Conservation (phyloP, 495 filamentous ascomycete species). For the Patellaria atrata region DNA sequence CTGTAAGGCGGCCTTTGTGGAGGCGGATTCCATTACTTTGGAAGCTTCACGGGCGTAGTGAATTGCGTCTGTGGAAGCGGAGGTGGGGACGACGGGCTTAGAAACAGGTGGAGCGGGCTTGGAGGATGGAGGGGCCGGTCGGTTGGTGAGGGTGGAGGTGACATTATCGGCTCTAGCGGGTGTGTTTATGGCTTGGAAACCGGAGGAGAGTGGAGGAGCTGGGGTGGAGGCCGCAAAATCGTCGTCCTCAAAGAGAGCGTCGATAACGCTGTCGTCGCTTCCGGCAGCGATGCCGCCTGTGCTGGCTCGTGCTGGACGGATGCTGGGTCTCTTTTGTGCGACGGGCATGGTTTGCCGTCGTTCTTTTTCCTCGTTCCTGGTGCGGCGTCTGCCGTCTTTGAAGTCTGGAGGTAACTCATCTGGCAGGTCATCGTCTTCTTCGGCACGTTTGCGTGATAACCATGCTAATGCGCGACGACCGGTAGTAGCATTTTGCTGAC, state of each 20-base stretch:
- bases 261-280: too few relatives aligned
- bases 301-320: conserved; percentile 5
- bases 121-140: too few relatives aligned
- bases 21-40: conserved; percentile 10
- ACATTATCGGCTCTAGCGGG: too few relatives aligned
- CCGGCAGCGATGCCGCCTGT: conserved; percentile 13
- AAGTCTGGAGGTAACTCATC: conserved; percentile 20
- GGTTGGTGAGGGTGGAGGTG: too few relatives aligned
- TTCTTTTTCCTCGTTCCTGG: conserved; percentile 5
- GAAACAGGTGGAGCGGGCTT: too few relatives aligned
- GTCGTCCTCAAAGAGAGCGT: conserved; percentile 14
- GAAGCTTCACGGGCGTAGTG: conserved; percentile 8
- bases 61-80: conserved; percentile 10
- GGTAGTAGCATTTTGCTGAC: neutral
- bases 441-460: conserved; percentile 17
- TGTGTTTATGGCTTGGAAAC: too few relatives aligned
- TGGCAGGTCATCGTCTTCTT: conserved; percentile 16
- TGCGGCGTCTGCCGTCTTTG: conserved; percentile 13
- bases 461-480: conserved; percentile 16
- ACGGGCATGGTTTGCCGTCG: conserved; percentile 13
- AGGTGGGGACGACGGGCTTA: too few relatives aligned
- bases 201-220: neutral
- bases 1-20: neutral
- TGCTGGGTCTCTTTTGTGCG: conserved; percentile 6
- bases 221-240: neutral